Evolutionary conservation across 495 filamentous ascomycete species (phyloP), one percentile per base, ranked within the genome.

Genomic region (Hypoxylon fragiforme): DNA sequence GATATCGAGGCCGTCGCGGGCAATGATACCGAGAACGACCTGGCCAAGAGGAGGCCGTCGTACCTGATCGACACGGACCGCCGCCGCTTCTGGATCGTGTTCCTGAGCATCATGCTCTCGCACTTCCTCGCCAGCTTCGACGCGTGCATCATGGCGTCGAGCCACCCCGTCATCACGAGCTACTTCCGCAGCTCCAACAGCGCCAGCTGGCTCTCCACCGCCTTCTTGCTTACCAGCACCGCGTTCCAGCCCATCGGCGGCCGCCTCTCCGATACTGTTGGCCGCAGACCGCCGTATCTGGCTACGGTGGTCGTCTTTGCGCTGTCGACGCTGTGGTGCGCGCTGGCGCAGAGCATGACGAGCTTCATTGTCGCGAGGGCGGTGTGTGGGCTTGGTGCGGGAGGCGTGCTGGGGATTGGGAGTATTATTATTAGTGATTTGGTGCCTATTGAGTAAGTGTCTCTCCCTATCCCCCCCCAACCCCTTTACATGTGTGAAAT

Each of bases 181-280:
- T 81, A 89, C 61, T 91, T 92, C 65, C 73, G 85, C 43, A 79
- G 84, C 41, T 85, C 86, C 11, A 90, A 91, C 61, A 76, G 79
- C 13, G 88, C 88, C 5, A 90, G 87, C 7, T 92, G 89, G 89
- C 74, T 92, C 3, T 90, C 88, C 15, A 91, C 88, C 0, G 82
- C 87, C 0, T 92, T 91, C 46, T 62, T 91, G 7, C 72, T 92
- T n/a, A 91, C 87, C 0, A 85, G 82, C 12, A 90, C 87, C 3
- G 80, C 82, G 22, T 86, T 90, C 60, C 81, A 90, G 62, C 88
- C 88, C 0, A 70, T 92, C 2, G 83, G 87, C 47, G 88, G 86
- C 12, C 75, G 88, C 3, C 64, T 90, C 5, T 89, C 86, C 2
- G 88, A 91, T 67, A 82, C 84, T 1, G 67, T 90, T 43, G 88